Evolutionary conservation across 2,329 filamentous ascomycete species (phyloP).

Genomic region (Xylaria sp.): DNA sequence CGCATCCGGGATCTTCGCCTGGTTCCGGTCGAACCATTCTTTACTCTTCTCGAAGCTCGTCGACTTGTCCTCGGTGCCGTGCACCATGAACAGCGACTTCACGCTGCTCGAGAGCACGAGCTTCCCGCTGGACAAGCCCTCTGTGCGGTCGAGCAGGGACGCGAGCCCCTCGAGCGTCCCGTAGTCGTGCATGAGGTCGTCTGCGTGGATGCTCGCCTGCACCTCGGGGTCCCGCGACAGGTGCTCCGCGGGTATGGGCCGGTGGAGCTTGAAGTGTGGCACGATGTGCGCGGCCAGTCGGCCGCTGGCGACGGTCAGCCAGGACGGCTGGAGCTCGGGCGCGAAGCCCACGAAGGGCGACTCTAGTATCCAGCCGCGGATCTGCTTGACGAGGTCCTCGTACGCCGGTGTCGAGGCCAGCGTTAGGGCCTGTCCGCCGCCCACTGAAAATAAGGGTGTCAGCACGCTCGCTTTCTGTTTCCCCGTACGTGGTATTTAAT

Average conservation of each 20-base stretch:
- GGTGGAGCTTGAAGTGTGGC: slow-evolving; percentile 73
- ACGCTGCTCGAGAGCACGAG: slow-evolving; percentile 65
- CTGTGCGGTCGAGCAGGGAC: slow-evolving; percentile 79
- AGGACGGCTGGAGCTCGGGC: slow-evolving; percentile 70
- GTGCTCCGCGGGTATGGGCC: slow-evolving; percentile 71
- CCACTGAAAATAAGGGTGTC: slow-evolving; percentile 61
- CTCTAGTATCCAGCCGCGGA: slow-evolving; percentile 80
- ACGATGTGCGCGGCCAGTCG: slow-evolving; percentile 74
- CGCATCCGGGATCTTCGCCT: slow-evolving; percentile 71
- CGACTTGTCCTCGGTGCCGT: slow-evolving; percentile 79
- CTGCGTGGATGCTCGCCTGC: slow-evolving; percentile 68
- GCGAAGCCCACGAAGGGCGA: slow-evolving; percentile 83
- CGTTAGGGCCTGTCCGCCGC: slow-evolving; percentile 79
- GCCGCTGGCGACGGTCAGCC: slow-evolving; percentile 72
- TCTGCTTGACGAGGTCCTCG: slow-evolving; percentile 64
- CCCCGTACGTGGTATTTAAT: not conserved
- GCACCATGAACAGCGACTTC: slow-evolving; percentile 74
- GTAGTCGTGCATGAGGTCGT: slow-evolving; percentile 81
- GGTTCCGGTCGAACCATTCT: slow-evolving; percentile 67
- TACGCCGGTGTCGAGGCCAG: slow-evolving; percentile 63
- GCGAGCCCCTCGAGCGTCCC: slow-evolving; percentile 86
- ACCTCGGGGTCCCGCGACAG: slow-evolving; percentile 75
- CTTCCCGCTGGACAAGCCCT: slow-evolving; percentile 66
- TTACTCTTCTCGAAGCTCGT: slow-evolving; percentile 74
- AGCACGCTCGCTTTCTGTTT: not conserved